phyloP scores from a whole-genome alignment of 352 stramenopile species.

The Phytophthora pluvialis region DNA sequence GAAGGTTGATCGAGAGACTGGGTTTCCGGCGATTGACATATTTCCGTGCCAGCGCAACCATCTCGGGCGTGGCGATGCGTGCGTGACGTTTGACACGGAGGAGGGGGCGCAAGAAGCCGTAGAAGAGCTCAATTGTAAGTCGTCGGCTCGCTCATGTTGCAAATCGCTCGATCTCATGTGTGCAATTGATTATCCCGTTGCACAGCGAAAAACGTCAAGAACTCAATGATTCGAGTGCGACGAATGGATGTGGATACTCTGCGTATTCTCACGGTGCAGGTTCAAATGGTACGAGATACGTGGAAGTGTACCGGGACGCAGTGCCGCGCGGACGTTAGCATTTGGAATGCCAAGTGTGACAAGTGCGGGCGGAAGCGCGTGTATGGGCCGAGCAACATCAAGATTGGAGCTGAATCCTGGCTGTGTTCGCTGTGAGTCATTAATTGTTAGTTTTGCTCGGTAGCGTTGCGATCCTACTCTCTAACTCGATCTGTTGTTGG shows the following conservation, averaged over 20 bases:
- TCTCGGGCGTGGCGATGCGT: constrained; percentile 57
- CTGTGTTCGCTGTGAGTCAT: constrained; percentile 70
- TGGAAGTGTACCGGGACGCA: constrained; percentile 55
- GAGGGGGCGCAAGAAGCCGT: constrained; percentile 49
- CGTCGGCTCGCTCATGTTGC: not conserved
- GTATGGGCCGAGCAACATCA: constrained; percentile 56
- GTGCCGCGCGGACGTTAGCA: constrained; percentile 65
- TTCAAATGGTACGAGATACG: constrained; percentile 46
- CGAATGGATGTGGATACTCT: constrained; percentile 54
- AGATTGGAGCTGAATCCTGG: constrained; percentile 56
- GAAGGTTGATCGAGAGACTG: constrained; percentile 52
- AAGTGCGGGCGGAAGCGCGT: constrained; percentile 56
- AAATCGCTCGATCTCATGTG: not conserved
- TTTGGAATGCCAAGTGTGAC: constrained; percentile 64
- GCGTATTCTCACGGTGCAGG: constrained; percentile 53
- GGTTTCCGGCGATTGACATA: constrained; percentile 58
- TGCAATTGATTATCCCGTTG: not conserved
- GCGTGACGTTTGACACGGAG: constrained; percentile 50
- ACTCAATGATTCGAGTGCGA: constrained; percentile 58
- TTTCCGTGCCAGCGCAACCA: constrained; percentile 60
- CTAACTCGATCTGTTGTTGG: constrained; percentile 16
- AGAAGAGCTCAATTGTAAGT: constrained; percentile 63
- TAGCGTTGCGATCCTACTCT: not conserved
- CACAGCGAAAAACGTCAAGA: constrained; percentile 65
- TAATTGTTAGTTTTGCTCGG: not conserved